Base-by-base conservation (phyloP, 768 basidiomycete species). In the Xerocomellus dryophilus region DNA sequence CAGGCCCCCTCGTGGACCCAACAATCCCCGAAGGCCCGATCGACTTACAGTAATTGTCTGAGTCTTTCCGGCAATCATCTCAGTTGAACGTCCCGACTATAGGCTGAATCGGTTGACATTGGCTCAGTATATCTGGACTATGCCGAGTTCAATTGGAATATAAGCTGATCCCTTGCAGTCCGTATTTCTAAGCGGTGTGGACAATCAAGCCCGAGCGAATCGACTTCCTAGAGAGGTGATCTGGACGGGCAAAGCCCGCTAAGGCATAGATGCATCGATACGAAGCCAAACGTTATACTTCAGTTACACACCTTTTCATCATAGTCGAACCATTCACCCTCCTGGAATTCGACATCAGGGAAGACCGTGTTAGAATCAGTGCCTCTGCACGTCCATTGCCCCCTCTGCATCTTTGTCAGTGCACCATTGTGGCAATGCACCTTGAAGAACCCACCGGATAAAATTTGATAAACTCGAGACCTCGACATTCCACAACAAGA, bases 381-480 rank as follows among this genome's bases (percentile, higher is more conserved):
- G 7, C 93, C 93, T 40, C 76, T 75, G 60, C 89, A 91, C 62
- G 78, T 82, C 93, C 93, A 96, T 1, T 62, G 71, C 0, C 93
- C 93, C 42, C 36, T 59, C 90, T 94, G 56, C 9, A 32, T 32
- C n/a, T 12, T 35, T 51, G 38, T 60, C 7, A 50, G 57, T 35
- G 18, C 12, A 1, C 51, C 11, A 20, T 23, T 29, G 4, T 18
- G 15, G 18, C 34, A 40, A 32, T 34, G 25, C 3, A 23, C 38
- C 29, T n/a, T 38, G 43, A 46, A 35, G 23, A 20, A 61, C 78
- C 47, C 64, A 90, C 91, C 62, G 88, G 88, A 66, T 92, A 83
- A 66, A 95, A 95, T 5, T 71, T 82, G 7, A 75, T 76, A 57
- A 95, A 89, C 66, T 96, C 93, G 17, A 95, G 78, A 5, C 93